Conservation (phyloP, 495 filamentous ascomycete genomes). For the Apiosordaria backusii region DNA sequence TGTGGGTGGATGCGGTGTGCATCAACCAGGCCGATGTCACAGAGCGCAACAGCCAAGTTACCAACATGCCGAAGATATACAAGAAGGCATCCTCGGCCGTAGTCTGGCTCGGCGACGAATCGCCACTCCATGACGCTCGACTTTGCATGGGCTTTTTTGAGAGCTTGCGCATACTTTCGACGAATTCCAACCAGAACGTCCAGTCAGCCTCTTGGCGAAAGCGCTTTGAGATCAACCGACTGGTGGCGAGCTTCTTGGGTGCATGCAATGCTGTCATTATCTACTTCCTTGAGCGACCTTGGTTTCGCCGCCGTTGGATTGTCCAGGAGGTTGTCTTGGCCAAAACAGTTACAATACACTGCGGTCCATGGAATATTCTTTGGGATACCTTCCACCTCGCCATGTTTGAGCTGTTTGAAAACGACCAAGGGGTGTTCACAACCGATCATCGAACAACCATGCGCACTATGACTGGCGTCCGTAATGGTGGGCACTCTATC, state of each 20-base stretch:
- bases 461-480: not conserved
- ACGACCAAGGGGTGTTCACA: not conserved
- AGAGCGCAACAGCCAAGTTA: conserved; percentile 19
- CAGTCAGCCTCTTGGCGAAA: not conserved
- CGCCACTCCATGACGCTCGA: not conserved
- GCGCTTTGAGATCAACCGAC: not conserved
- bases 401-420: not conserved
- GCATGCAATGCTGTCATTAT: not conserved
- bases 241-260: not conserved
- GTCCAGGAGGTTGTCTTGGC: not conserved
- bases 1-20: conserved; percentile 27
- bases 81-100: conserved; percentile 11
- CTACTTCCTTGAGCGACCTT: not conserved
- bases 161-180: not conserved
- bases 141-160: not conserved
- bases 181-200: not conserved
- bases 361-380: conserved; percentile 6
- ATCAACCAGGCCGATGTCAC: conserved; percentile 24
- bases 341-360: conserved; percentile 2
- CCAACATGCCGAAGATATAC: conserved; percentile 25
- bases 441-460: not conserved
- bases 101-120: conserved; percentile 17
- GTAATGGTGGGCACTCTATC: not conserved
- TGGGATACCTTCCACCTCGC: conserved; percentile 5
- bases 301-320: not conserved